Evolutionary conservation across 257 asterid genomes (phyloP).

Genomic region (Buddleja alternifolia): DNA sequence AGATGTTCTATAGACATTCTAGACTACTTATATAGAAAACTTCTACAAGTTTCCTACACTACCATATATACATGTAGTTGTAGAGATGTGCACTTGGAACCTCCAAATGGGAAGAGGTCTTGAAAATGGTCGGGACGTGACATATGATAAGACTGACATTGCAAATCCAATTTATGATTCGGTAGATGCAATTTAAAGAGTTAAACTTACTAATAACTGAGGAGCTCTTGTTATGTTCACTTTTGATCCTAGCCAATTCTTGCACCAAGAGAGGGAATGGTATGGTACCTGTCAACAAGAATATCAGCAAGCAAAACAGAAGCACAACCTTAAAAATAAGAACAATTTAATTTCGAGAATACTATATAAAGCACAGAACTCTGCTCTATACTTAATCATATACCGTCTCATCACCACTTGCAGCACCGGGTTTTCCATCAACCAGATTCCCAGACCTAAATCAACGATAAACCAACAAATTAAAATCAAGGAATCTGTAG

Average conservation of each 20-base stretch:
- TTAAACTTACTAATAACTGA: constrained; percentile 70
- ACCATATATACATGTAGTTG: too few species aligned
- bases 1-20: too few species aligned
- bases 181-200: constrained; percentile 16
- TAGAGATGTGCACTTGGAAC: too few species aligned
- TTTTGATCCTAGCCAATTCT: constrained; percentile 92
- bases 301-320: constrained; percentile 28
- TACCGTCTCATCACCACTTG: constrained; percentile 99
- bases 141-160: too few species aligned
- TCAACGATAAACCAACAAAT: constrained; percentile 33
- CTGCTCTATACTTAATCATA: constrained; percentile 24
- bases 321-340: constrained; percentile 20
- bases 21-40: too few species aligned
- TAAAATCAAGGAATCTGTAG: too few species aligned
- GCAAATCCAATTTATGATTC: too few species aligned
- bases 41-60: too few species aligned
- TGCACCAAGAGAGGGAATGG: constrained; percentile 99
- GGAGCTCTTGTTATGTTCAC: constrained; percentile 98
- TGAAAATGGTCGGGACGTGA: too few species aligned
- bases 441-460: constrained; percentile 91
- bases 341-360: constrained; percentile 1
- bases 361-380: constrained; percentile 20
- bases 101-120: too few species aligned
- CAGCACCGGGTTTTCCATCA: constrained; percentile 87
- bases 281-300: constrained; percentile 77